Conservation (phyloP, 345 rosid species). For the Citrus mangshanensis region DNA sequence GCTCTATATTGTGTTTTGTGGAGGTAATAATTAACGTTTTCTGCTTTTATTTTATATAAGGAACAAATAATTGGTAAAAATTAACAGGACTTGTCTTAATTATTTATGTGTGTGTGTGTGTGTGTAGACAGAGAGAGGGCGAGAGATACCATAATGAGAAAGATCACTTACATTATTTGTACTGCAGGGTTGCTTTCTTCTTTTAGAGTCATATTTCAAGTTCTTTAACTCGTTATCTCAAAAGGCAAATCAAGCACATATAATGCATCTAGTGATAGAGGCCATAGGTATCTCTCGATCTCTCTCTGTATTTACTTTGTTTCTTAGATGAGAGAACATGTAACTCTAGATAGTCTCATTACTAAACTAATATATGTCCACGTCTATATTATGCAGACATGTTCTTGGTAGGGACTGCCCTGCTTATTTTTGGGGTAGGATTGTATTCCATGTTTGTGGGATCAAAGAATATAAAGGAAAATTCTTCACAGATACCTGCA, state of each 20-base stretch:
- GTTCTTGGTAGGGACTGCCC: slow-evolving; percentile 61
- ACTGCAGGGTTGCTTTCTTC: slow-evolving; percentile 55
- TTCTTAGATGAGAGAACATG: neutral
- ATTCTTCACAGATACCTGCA: slow-evolving; percentile 19
- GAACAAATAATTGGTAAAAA: neutral
- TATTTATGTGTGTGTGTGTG: too few relatives aligned
- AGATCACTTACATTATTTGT: neutral
- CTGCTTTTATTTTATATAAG: neutral
- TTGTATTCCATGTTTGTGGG: slow-evolving; percentile 61
- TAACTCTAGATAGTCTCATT: neutral
- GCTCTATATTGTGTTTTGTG: slow-evolving; percentile 60
- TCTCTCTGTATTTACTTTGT: neutral
- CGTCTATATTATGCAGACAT: slow-evolving; percentile 45
- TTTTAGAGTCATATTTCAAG: slow-evolving; percentile 42
- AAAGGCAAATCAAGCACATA: slow-evolving; percentile 34
- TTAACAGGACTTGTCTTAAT: too few relatives aligned
- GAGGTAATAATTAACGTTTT: slow-evolving; percentile 41
- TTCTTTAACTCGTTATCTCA: slow-evolving; percentile 37
- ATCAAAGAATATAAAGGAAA: slow-evolving; percentile 24
- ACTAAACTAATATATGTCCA: neutral
- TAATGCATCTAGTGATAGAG: slow-evolving; percentile 51
- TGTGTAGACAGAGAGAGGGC: too few relatives aligned
- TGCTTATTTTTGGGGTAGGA: slow-evolving; percentile 61
- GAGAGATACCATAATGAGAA: neutral
- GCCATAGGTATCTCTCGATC: slow-evolving; percentile 47